These are phyloP conservation scores for Neoboletus magnificus DNA, from an alignment of 768 basidiomycete genomes.

Conservation along the genomic window DNA sequence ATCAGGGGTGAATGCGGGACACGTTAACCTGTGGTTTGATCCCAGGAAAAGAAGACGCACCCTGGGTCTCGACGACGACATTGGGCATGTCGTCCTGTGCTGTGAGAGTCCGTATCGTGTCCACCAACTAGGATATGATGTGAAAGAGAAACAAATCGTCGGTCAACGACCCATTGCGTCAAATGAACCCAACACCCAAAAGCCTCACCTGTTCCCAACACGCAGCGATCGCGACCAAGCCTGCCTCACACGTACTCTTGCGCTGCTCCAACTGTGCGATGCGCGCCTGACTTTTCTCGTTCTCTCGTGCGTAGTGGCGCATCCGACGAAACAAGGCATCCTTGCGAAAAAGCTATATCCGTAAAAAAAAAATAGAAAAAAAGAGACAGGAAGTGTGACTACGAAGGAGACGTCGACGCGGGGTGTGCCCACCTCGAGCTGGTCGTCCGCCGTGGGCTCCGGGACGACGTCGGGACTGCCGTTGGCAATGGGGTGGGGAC, in stretches of 20 bases:
- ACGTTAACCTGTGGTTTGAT: not conserved
- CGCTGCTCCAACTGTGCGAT: conserved; percentile 64
- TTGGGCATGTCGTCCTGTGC: conserved; percentile 48
- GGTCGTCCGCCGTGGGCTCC: conserved; percentile 51
- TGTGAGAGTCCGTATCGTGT: conserved; percentile 60
- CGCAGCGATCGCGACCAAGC: conserved; percentile 68
- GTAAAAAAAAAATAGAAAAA: conserved; percentile 4
- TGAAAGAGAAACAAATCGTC: not conserved
- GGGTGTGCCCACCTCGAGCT: conserved; percentile 57
- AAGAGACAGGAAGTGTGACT: conserved; percentile 18
- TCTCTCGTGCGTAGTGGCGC: conserved; percentile 76
- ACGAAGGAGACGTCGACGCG: conserved; percentile 19
- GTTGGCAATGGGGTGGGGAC: conserved; percentile 45
- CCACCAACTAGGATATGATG: conserved; percentile 49
- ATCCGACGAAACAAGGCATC: conserved; percentile 84
- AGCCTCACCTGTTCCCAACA: conserved; percentile 75
- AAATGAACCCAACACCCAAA: not conserved
- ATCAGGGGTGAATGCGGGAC: not conserved
- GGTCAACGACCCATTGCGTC: not conserved
- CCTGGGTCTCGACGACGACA: conserved; percentile 40
- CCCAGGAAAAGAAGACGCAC: conserved; percentile 23
- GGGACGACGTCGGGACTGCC: conserved; percentile 28
- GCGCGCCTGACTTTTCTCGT: conserved; percentile 58
- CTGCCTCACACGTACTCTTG: conserved; percentile 64
- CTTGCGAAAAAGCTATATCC: conserved; percentile 70